Evolutionary conservation across 2,329 filamentous ascomycete genomes (phyloP).

Genomic region (Lithohypha guttulata): DNA sequence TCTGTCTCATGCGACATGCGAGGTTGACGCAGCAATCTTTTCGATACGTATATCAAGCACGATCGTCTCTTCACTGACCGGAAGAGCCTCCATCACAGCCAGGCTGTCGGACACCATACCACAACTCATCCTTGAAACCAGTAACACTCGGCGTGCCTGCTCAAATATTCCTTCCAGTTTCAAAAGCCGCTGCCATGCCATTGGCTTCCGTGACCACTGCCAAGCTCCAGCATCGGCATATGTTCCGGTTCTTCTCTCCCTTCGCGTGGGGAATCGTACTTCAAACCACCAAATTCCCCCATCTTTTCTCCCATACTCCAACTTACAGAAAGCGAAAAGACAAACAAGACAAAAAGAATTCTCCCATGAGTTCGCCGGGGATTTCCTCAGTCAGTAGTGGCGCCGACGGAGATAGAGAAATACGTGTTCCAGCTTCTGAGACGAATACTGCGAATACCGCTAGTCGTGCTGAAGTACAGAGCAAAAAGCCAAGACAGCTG

Average conservation of each 20-base stretch:
- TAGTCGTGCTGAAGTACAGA: too few species aligned
- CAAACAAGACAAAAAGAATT: too few species aligned
- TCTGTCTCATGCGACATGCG: too few species aligned
- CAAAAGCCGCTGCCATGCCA: constrained; percentile 4
- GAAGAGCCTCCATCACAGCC: not conserved
- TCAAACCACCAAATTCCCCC: constrained; percentile 1
- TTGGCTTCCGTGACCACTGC: not conserved
- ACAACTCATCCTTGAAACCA: not conserved
- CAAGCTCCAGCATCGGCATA: not conserved
- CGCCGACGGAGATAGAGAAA: too few species aligned
- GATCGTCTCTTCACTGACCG: too few species aligned
- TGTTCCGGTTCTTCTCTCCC: not conserved
- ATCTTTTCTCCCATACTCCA: too few species aligned
- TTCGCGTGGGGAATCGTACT: constrained; percentile 7
- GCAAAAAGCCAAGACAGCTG: not conserved
- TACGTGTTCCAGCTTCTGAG: not conserved
- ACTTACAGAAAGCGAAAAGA: too few species aligned
- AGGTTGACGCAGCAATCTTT: too few species aligned
- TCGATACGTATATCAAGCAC: too few species aligned
- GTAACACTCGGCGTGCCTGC: constrained; percentile 7
- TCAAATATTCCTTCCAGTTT: not conserved
- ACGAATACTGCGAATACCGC: not conserved
- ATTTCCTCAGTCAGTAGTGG: too few species aligned
- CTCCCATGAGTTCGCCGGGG: too few species aligned
- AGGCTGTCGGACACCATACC: constrained; percentile 1